Conservation (phyloP, 768 basidiomycete species). For the Hebeloma cylindrosporum region DNA sequence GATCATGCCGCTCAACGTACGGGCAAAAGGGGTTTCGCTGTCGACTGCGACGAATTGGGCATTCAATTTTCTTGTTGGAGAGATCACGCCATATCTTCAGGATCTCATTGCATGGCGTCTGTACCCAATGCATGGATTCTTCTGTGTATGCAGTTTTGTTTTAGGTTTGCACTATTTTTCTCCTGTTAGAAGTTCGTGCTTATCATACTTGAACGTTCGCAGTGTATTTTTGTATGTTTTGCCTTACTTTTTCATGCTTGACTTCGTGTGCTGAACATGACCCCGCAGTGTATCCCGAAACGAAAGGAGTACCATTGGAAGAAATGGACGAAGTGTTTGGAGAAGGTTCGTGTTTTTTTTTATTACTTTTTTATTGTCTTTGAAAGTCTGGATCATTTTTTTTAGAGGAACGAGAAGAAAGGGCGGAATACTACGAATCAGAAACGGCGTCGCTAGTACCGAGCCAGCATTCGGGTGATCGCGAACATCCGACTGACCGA, state of each 20-base stretch:
- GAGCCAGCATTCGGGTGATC: conserved; percentile 15
- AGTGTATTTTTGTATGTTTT: conserved; percentile 75
- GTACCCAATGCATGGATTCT: conserved; percentile 96
- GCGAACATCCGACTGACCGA: not conserved
- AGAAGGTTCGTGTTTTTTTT: conserved; percentile 52
- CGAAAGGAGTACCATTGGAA: conserved; percentile 83
- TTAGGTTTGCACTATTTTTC: conserved; percentile 40
- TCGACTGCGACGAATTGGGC: conserved; percentile 89
- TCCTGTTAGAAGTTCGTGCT: conserved; percentile 2
- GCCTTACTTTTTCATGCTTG: not conserved
- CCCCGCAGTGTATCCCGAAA: conserved; percentile 75
- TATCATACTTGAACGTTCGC: not conserved
- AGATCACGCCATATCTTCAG: conserved; percentile 83
- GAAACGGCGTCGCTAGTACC: conserved; percentile 56
- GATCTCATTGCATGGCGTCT: conserved; percentile 87
- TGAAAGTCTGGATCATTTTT: not conserved
- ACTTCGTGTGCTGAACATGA: conserved; percentile 10
- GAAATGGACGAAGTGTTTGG: conserved; percentile 92
- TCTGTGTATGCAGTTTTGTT: conserved; percentile 84
- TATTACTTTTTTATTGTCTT: not conserved
- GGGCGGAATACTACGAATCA: conserved; percentile 65
- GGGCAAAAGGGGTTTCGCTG: conserved; percentile 94
- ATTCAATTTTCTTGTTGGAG: conserved; percentile 91
- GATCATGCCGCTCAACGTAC: conserved; percentile 88
- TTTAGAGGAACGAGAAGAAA: conserved; percentile 50